Conservation (phyloP, 176 grass and related monocot genomes). For the Triticum urartu region DNA sequence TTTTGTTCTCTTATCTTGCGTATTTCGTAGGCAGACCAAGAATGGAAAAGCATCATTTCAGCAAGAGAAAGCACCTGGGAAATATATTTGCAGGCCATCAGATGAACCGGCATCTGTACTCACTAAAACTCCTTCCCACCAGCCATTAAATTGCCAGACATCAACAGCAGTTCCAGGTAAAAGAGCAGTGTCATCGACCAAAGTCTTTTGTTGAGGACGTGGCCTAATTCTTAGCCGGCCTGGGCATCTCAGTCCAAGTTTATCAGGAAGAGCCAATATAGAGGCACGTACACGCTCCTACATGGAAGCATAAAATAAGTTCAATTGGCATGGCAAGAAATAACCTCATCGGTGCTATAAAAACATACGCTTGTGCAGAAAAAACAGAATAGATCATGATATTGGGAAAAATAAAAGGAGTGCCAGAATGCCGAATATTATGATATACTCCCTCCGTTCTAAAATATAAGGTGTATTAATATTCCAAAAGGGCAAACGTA, state of each 20-base stretch:
- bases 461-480: no score
- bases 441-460: neutral
- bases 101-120: slow-evolving; percentile 35
- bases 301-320: slow-evolving; percentile 21
- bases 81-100: slow-evolving; percentile 66
- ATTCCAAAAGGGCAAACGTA: no score
- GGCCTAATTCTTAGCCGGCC: slow-evolving; percentile 66
- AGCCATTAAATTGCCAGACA: slow-evolving; percentile 77
- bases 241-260: slow-evolving; percentile 62
- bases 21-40: neutral
- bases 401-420: neutral
- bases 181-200: slow-evolving; percentile 37
- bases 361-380: neutral
- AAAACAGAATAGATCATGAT: neutral
- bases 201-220: slow-evolving; percentile 47
- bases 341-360: slow-evolving; percentile 8
- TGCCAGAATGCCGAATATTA: neutral
- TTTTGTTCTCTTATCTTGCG: neutral
- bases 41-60: slow-evolving; percentile 13
- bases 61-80: slow-evolving; percentile 47
- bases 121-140: slow-evolving; percentile 92
- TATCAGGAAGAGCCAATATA: slow-evolving; percentile 75
- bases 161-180: slow-evolving; percentile 77
- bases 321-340: slow-evolving; percentile 2
- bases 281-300: slow-evolving; percentile 49